phyloP scores from a whole-genome alignment of 2,329 filamentous ascomycete genomes.

The Aspergillus novoparasiticus region DNA sequence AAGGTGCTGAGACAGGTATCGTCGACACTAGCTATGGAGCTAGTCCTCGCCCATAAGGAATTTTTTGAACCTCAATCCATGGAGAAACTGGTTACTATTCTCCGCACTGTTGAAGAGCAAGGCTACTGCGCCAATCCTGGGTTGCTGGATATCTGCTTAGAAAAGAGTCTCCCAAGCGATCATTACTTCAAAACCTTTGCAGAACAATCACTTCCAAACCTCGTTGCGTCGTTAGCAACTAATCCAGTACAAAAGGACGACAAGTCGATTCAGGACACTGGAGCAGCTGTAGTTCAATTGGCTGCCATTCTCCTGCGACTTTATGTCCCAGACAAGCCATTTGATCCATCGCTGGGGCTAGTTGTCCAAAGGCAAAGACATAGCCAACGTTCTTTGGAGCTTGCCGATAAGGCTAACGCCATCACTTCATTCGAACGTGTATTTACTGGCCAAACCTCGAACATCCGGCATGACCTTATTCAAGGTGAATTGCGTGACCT shows the following conservation, averaged over 20 bases:
- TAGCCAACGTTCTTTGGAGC: constrained; percentile 55
- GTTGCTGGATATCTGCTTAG: constrained; percentile 20
- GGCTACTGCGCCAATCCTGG: constrained; percentile 17
- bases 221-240: constrained; percentile 28
- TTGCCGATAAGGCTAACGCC: constrained; percentile 61
- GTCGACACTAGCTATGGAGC: constrained; percentile 35
- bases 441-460: constrained; percentile 70
- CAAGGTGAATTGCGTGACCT: constrained; percentile 64
- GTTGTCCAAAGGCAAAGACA: constrained; percentile 66
- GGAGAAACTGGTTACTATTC: constrained; percentile 21
- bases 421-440: constrained; percentile 66
- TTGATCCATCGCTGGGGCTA: constrained; percentile 71
- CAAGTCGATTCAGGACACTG: constrained; percentile 41
- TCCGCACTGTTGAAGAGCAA: constrained; percentile 30
- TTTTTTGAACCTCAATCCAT: constrained; percentile 35
- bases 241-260: constrained; percentile 16
- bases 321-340: constrained; percentile 82
- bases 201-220: constrained; percentile 31
- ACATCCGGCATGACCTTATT: constrained; percentile 65
- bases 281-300: constrained; percentile 74
- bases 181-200: constrained; percentile 42
- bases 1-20: constrained; percentile 54
- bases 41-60: constrained; percentile 38
- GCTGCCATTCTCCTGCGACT: constrained; percentile 73
- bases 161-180: constrained; percentile 23